Conservation (phyloP, 2,329 filamentous ascomycete species). For the Sphaerostilbella broomeana region DNA sequence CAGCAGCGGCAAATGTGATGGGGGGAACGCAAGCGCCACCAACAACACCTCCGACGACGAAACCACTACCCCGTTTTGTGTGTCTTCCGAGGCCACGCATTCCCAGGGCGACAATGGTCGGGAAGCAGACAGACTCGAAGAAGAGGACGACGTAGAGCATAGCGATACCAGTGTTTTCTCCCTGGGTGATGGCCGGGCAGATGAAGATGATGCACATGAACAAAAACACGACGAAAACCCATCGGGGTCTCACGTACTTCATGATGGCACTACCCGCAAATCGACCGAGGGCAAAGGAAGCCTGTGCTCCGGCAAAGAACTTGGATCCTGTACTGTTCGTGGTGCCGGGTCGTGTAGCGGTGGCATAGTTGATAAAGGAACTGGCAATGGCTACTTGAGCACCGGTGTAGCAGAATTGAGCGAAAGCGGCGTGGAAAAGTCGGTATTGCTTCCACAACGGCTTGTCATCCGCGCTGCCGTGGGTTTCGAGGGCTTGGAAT, state of each 20-base stretch:
- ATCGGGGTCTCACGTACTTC: constrained; percentile 58
- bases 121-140: constrained; percentile 76
- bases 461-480: constrained; percentile 50
- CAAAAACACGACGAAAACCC: constrained; percentile 61
- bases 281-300: constrained; percentile 63
- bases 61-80: constrained; percentile 69
- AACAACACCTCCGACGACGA: constrained; percentile 60
- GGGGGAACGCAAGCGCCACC: constrained; percentile 71
- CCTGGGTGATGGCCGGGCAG: constrained; percentile 40
- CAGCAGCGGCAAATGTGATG: constrained; percentile 61
- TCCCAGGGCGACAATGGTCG: constrained; percentile 71
- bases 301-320: constrained; percentile 68
- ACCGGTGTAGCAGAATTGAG: constrained; percentile 74
- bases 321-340: constrained; percentile 49
- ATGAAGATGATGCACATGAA: constrained; percentile 58
- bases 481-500: constrained; percentile 49
- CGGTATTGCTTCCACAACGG: constrained; percentile 65
- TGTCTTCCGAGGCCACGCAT: constrained; percentile 70
- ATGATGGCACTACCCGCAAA: constrained; percentile 63
- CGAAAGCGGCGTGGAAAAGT: constrained; percentile 67
- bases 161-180: constrained; percentile 42
- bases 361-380: constrained; percentile 71
- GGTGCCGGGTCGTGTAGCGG: constrained; percentile 50
- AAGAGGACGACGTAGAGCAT: constrained; percentile 68
- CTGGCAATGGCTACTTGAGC: constrained; percentile 60